Evolutionary conservation across 2,329 filamentous ascomycete species (phyloP), one percentile per base, ranked within the genome.

Genomic region (Dryadomyces quercivorus): DNA sequence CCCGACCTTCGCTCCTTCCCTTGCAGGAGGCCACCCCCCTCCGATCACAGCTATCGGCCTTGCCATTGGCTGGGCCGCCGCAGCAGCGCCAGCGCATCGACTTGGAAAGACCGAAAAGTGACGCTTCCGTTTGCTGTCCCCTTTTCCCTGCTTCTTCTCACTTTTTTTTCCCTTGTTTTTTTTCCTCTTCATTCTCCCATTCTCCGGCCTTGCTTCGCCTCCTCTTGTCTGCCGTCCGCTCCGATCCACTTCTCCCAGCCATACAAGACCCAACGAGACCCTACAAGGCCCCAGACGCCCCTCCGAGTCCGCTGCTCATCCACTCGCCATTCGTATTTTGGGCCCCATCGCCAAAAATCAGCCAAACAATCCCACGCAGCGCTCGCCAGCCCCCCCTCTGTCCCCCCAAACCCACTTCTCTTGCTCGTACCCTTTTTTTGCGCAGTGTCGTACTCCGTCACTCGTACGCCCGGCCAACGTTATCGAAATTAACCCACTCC

Each of bases 71-170:
- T 57, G 48, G 55, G 52, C 43, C 55, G 50, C 58, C 47, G 53
- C 56, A 59, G 57, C 58, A 62, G 48, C 57, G 61, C 59, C 61
- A 62, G 55, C 61, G 60, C 61, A 62, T 61, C 61, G 49, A 53
- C 43, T 51, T 46, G 56, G 45, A 52, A 54, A 57, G 53, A 58
- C 48, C 46, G 45, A 55, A 55, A 55, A 49, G 16, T 53, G 47
- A 54, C 43, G 45, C 22, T 4, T 31, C 20, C 31, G 40, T 46
- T 52, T 22, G 50, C 47, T 18, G 26, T 44, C 26, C 47, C 42
- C 21, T 18, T n/a, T 31, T 20, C n/a, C 9, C 26, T 55, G 52
- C 50, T 48, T 47, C 51, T 42, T 52, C 40, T 55, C 55, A 42
- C 44, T 47, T 42, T 49, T 53, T 56, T 57, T 56, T 57, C 55